These are phyloP conservation scores for Teunomyces funiuensis DNA, from an alignment of 805 yeast genomes.

Conservation along the genomic window DNA sequence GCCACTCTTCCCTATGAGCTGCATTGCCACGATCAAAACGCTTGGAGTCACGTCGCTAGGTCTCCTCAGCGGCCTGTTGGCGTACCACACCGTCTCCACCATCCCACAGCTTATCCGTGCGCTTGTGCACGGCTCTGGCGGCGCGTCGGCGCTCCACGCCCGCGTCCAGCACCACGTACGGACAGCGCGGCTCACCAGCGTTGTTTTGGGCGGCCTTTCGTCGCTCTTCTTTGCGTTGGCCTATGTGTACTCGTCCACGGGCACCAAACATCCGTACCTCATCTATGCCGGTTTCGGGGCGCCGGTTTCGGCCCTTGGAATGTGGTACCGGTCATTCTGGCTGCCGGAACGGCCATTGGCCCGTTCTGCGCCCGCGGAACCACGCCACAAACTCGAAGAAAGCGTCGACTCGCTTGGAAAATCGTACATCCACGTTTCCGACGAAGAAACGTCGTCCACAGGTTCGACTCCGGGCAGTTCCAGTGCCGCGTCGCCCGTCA, in stretches of 20 bases:
- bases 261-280: slow-evolving; percentile 71
- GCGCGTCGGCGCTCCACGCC: slow-evolving; percentile 5
- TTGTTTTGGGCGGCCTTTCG: slow-evolving; percentile 47
- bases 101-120: slow-evolving; percentile 29
- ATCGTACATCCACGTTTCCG: slow-evolving; percentile 45
- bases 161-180: slow-evolving; percentile 19
- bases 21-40: slow-evolving; percentile 51
- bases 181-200: slow-evolving; percentile 20
- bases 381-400: slow-evolving; percentile 6
- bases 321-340: slow-evolving; percentile 18
- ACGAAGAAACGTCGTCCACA: slow-evolving; percentile 31
- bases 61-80: slow-evolving; percentile 53
- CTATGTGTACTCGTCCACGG: slow-evolving; percentile 53
- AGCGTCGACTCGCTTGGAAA: slow-evolving; percentile 33
- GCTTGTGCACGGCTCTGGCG: slow-evolving; percentile 19
- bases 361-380: neutral
- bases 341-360: too few species aligned
- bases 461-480: slow-evolving; percentile 30
- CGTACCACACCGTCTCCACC: slow-evolving; percentile 37
- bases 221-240: slow-evolving; percentile 53
- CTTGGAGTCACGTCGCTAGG: slow-evolving; percentile 70
- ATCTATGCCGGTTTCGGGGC: slow-evolving; percentile 62
- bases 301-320: slow-evolving; percentile 37
- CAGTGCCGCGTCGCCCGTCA: slow-evolving; percentile 25
- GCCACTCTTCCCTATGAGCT: slow-evolving; percentile 20